Evolutionary conservation across 345 rosid genomes (phyloP), one percentile per base, ranked within the genome.

Genomic region (Syzygium jambos): DNA sequence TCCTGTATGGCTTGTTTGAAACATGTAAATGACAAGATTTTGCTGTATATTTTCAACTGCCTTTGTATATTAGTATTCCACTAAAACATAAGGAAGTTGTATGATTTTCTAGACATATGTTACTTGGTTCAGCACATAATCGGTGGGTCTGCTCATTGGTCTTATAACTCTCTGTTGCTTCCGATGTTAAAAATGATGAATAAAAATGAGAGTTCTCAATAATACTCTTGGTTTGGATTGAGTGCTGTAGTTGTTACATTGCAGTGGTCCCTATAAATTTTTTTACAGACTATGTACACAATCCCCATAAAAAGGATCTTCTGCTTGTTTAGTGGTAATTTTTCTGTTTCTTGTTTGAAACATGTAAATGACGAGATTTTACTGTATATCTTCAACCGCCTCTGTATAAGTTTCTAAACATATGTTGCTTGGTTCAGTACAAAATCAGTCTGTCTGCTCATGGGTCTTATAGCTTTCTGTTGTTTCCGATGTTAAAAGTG

Each of bases 321-420:
- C 55, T 94, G 95, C 85, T 83, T 89, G 68, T 91, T 93, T 84
- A 94, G 96, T 85, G 94, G 86, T 85, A 94, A 96, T 43, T 91
- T 49, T 1, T 87, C 25, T 85, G 21, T 85, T 68, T 88, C 11
- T 82, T 85, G 85, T 73, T 38, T 38, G 80, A 73, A 73, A 38
- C 25, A 34, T 6, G 22, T 19, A 73, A 73, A 73, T 73, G 80
- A 34, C 1, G 7, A 12, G 80, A 73, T 73, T 38, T 19, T 38
- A 9, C 25, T 34, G 2, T 73, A 19, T 34, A 73, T 38, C 4
- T 73, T 34, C 80, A 73, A 9, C 49, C 0, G 27, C 80, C 49
- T 19, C 38, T 38, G 4, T 73, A 73, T 19, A 73, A 21, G 59
- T 55, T 55, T 55, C 59, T 53, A 17, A 53, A 6, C 22, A 53